Evolutionary conservation across 2,329 filamentous ascomycete species (phyloP).

Genomic region (Alternaria burnsii): DNA sequence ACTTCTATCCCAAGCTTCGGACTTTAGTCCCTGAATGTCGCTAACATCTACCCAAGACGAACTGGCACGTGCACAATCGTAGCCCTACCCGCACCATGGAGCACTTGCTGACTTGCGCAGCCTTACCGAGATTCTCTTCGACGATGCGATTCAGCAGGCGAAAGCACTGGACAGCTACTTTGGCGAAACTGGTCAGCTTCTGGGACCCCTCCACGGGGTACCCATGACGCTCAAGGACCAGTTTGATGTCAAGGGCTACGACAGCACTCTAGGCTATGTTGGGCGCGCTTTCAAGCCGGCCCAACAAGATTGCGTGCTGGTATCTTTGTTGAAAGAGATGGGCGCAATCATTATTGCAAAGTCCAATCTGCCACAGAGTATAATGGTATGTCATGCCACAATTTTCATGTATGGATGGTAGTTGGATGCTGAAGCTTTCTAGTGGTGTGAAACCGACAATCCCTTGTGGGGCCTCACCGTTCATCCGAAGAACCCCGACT

Average conservation of each 20-base stretch:
- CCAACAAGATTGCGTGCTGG: constrained; percentile 60
- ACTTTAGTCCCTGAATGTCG: not conserved
- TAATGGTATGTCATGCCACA: constrained; percentile 54
- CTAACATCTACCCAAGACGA: constrained; percentile 52
- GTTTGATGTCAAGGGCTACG: constrained; percentile 58
- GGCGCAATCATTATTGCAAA: constrained; percentile 58
- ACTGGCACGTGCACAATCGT: constrained; percentile 55
- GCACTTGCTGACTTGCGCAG: constrained; percentile 43
- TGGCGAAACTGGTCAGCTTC: constrained; percentile 43
- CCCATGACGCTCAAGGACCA: constrained; percentile 61
- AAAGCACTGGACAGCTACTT: constrained; percentile 54
- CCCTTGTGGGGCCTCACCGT: constrained; percentile 67
- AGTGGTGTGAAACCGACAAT: constrained; percentile 69
- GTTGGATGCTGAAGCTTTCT: constrained; percentile 37
- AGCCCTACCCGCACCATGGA: constrained; percentile 49
- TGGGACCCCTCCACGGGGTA: constrained; percentile 59
- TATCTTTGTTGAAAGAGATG: constrained; percentile 64
- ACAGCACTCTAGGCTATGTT: constrained; percentile 66
- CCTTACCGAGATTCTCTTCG: constrained; percentile 59
- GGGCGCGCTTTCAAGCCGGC: constrained; percentile 67
- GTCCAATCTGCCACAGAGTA: constrained; percentile 66
- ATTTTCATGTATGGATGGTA: not conserved
- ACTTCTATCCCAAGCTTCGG: not conserved
- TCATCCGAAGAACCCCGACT: constrained; percentile 65
- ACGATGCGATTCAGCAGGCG: constrained; percentile 53